Conservation (phyloP, 768 basidiomycete species). For the Plicaturopsis crispa region DNA sequence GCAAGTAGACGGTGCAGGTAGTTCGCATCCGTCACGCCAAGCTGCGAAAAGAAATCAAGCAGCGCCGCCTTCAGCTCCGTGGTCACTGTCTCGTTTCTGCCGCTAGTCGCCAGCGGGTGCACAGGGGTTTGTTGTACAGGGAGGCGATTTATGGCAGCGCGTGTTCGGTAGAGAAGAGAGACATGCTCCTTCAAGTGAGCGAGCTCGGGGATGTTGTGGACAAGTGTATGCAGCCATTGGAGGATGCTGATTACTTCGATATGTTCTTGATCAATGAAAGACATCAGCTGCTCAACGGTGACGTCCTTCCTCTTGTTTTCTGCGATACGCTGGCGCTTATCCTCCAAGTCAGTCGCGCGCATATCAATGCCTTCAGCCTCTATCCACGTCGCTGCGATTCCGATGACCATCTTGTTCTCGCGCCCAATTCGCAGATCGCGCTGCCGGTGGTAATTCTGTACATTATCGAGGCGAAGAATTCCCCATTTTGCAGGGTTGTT, state of each 20-base stretch:
- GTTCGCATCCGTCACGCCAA: slow-evolving; percentile 16
- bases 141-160: slow-evolving; percentile 10
- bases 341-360: slow-evolving; percentile 13
- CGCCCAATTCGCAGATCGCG: slow-evolving; percentile 21
- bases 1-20: slow-evolving; percentile 16
- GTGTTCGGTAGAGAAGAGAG: slow-evolving; percentile 14
- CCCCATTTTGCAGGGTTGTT: slow-evolving; percentile 10
- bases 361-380: slow-evolving; percentile 11
- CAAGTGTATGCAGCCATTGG: slow-evolving; percentile 20
- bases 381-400: slow-evolving; percentile 17
- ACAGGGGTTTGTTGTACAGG: slow-evolving; percentile 8
- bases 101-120: slow-evolving; percentile 21
- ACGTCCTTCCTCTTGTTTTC: slow-evolving; percentile 9
- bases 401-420: slow-evolving; percentile 20
- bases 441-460: slow-evolving; percentile 20
- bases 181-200: slow-evolving; percentile 11
- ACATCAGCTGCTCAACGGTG: slow-evolving; percentile 15
- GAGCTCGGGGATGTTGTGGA: slow-evolving; percentile 19
- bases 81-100: slow-evolving; percentile 18
- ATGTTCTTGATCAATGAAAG: slow-evolving; percentile 17
- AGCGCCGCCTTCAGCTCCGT: slow-evolving; percentile 23
- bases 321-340: slow-evolving; percentile 5
- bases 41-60: slow-evolving; percentile 25
- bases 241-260: slow-evolving; percentile 16
- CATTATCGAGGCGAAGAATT: slow-evolving; percentile 19